Conservation (phyloP, 2,329 filamentous ascomycete genomes). For the Seiridium cupressi region DNA sequence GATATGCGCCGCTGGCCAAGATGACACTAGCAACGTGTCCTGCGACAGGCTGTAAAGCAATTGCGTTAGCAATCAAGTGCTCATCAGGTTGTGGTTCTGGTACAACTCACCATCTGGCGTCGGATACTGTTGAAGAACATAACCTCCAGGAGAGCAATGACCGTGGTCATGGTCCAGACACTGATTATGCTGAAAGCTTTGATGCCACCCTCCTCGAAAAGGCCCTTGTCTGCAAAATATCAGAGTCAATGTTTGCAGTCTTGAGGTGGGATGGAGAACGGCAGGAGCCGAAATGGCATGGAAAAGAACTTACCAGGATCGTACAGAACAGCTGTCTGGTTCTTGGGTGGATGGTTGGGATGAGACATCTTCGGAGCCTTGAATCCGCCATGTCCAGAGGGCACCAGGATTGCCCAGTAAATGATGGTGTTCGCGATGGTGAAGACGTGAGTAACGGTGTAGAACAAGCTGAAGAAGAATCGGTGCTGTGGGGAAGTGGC, state of each 20-base stretch:
- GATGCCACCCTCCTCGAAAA: conserved; percentile 48
- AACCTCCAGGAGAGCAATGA: conserved; percentile 44
- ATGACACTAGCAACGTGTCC: conserved; percentile 41
- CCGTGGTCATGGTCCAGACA: conserved; percentile 40
- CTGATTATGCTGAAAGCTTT: conserved; percentile 45
- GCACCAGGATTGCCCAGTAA: conserved; percentile 43
- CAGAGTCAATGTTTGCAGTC: neutral
- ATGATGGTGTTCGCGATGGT: conserved; percentile 48
- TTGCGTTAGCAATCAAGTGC: neutral
- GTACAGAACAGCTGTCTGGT: conserved; percentile 18
- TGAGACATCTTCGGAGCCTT: conserved; percentile 19
- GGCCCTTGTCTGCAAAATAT: conserved; percentile 38
- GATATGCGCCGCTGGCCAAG: conserved; percentile 40
- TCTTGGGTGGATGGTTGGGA: conserved; percentile 10
- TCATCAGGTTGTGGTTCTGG: neutral
- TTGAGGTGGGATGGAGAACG: neutral
- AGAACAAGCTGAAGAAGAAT: conserved; percentile 50
- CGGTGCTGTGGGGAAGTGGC: conserved; percentile 35
- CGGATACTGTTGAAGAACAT: conserved; percentile 53
- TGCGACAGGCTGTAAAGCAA: conserved; percentile 37
- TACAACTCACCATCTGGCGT: conserved; percentile 42
- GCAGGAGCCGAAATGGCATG: neutral
- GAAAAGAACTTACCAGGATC: conserved; percentile 21
- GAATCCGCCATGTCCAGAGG: conserved; percentile 34
- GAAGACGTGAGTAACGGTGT: conserved; percentile 44